Conservation (phyloP, 2,329 filamentous ascomycete genomes). For the Trichoderma semiorbis region DNA sequence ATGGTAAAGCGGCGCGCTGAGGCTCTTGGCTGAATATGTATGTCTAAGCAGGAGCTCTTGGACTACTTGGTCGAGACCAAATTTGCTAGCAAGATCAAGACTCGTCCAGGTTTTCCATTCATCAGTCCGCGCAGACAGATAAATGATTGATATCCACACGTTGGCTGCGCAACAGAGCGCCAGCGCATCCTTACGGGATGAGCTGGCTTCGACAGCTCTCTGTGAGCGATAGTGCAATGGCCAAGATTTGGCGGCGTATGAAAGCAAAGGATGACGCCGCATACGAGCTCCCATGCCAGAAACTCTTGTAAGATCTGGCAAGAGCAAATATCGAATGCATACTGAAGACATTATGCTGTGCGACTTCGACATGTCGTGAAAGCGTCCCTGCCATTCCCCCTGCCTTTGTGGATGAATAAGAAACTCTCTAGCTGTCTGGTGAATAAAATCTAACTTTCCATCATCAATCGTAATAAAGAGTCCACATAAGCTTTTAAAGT, state of each 20-base stretch:
- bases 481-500: background rate
- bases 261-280: background rate
- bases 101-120: background rate
- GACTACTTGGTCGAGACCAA: background rate
- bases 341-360: background rate
- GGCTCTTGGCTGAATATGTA: background rate
- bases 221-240: background rate
- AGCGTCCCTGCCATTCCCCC: background rate
- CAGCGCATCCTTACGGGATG: background rate
- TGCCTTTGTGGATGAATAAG: background rate
- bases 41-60: background rate
- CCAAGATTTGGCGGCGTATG: background rate
- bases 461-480: conserved; percentile 6
- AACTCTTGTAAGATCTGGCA: background rate
- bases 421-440: conserved; percentile 14
- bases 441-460: conserved; percentile 1
- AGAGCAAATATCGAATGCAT: background rate
- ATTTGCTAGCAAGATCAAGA: background rate
- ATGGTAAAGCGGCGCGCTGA: background rate
- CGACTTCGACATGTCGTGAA: background rate
- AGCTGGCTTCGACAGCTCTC: background rate
- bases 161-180: background rate
- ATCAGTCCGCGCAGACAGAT: too few relatives aligned
- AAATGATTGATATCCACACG: background rate
- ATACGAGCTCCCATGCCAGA: too few relatives aligned